Conservation (phyloP, 768 basidiomycete genomes). For the Boletales sp. region DNA sequence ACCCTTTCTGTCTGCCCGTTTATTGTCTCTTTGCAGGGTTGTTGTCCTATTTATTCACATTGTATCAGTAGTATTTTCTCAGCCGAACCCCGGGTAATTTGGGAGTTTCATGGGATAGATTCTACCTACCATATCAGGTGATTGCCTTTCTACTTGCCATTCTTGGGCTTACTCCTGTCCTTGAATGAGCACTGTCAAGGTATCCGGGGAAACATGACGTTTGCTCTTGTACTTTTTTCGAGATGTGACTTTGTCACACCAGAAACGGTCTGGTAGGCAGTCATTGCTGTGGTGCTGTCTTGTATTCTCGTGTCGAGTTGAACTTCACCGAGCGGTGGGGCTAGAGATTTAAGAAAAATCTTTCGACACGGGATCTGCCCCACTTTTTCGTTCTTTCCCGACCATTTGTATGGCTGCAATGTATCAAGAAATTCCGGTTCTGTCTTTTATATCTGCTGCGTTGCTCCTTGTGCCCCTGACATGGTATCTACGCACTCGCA, state of each 20-base stretch:
- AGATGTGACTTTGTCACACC: conserved; percentile 20
- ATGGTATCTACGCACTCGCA: conserved; percentile 41
- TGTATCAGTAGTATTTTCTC: conserved; percentile 16
- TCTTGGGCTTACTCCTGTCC: conserved; percentile 18
- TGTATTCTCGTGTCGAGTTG: conserved; percentile 14
- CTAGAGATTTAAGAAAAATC: conserved; percentile 15
- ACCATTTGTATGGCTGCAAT: conserved; percentile 14
- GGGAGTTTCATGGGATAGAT: conserved; percentile 3
- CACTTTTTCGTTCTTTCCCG: conserved; percentile 7
- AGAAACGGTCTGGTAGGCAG: not conserved
- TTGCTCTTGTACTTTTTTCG: conserved; percentile 23
- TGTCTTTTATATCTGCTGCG: conserved; percentile 44
- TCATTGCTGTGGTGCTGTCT: too few species aligned
- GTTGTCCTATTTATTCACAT: conserved; percentile 3
- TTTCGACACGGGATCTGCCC: not conserved
- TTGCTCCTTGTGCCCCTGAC: conserved; percentile 38
- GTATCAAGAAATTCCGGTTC: conserved; percentile 32
- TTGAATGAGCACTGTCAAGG: not conserved
- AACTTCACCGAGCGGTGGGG: not conserved
- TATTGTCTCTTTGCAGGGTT: conserved; percentile 10
- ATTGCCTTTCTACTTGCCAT: conserved; percentile 27
- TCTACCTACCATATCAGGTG: conserved; percentile 26
- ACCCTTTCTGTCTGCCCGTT: not conserved
- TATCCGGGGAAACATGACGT: conserved; percentile 4
- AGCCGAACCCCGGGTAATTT: not conserved